A percentile compares a stretch with the other conserved stretches of the same genome.
phyloP scores from a whole-genome alignment of 2,329 filamentous ascomycete species.

The Fusarium sp. region DNA sequence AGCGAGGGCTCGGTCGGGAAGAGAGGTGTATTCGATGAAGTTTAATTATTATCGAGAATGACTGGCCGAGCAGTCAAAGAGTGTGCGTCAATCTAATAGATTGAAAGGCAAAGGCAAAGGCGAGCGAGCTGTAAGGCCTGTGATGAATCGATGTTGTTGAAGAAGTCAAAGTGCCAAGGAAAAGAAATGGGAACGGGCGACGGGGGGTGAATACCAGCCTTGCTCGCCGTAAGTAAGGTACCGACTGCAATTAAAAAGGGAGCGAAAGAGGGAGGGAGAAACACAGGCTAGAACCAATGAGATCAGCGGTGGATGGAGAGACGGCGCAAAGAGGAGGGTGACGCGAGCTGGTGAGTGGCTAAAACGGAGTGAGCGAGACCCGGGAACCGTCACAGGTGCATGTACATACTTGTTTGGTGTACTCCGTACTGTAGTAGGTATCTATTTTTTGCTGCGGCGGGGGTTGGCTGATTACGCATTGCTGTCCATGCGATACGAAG shows the following conservation, averaged over 20 bases:
- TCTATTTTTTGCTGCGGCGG: slow-evolving; percentile 32
- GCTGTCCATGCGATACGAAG: slow-evolving; percentile 22
- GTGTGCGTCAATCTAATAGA: slow-evolving; percentile 9
- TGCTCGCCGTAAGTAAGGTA: slow-evolving; percentile 8
- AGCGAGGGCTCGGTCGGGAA: slow-evolving; percentile 22
- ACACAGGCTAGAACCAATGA: slow-evolving; percentile 26
- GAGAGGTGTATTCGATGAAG: slow-evolving; percentile 4
- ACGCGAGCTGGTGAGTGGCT: slow-evolving; percentile 37
- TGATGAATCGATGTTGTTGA: slow-evolving; percentile 43
- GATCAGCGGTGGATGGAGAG: slow-evolving; percentile 23
- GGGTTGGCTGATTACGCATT: slow-evolving; percentile 34
- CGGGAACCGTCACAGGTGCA: slow-evolving; percentile 23
- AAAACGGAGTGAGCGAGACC: slow-evolving; percentile 24
- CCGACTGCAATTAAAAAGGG: slow-evolving; percentile 37
- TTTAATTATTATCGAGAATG: slow-evolving; percentile 15
- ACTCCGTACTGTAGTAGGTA: too few species aligned
- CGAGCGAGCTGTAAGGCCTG: slow-evolving; percentile 31
- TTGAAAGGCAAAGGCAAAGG: slow-evolving; percentile 13
- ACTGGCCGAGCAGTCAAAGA: slow-evolving; percentile 13
- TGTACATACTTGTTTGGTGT: slow-evolving; percentile 11
- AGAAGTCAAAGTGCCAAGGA: slow-evolving; percentile 46
- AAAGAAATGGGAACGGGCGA: slow-evolving; percentile 39
- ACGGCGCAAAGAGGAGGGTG: slow-evolving; percentile 34
- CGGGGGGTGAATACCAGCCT: slow-evolving; percentile 25
- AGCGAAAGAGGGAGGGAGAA: slow-evolving; percentile 30